Percentiles rank a stretch among this genome's conserved stretches.
Conservation (phyloP, 169 alveolate genomes). For the Plasmodium adleri region DNA sequence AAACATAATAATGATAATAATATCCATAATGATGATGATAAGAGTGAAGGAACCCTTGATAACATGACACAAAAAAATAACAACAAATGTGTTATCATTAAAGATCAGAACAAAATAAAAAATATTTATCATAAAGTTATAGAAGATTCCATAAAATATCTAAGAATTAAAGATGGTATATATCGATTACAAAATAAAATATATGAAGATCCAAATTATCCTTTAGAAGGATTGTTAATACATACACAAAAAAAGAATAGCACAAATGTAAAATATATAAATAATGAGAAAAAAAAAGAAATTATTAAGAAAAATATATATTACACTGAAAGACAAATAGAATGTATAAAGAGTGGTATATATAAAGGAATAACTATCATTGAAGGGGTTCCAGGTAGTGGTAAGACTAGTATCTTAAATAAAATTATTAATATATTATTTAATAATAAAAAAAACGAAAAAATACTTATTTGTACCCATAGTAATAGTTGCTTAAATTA, state of each 20-base stretch:
- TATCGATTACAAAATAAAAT: slow-evolving; percentile 68
- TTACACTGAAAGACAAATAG: slow-evolving; percentile 89
- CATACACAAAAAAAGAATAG: slow-evolving; percentile 67
- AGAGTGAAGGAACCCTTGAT: not conserved
- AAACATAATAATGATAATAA: no score
- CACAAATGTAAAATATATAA: slow-evolving; percentile 42
- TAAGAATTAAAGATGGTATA: slow-evolving; percentile 58
- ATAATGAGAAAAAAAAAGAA: slow-evolving; percentile 29
- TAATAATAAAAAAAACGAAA: slow-evolving; percentile 90
- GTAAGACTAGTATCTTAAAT: slow-evolving; percentile 93
- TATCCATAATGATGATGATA: not conserved
- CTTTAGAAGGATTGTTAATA: slow-evolving; percentile 67
- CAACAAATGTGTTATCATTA: slow-evolving; percentile 2
- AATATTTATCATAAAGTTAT: slow-evolving; percentile 12
- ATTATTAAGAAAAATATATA: slow-evolving; percentile 76
- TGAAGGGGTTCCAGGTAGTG: slow-evolving; percentile 96
- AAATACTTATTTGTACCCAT: slow-evolving; percentile 91
- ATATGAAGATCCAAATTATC: slow-evolving; percentile 61
- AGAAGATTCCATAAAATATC: slow-evolving; percentile 10
- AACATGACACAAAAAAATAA: not conserved
- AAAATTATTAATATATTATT: slow-evolving; percentile 92
- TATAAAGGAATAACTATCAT: slow-evolving; percentile 92
- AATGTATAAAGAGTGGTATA: slow-evolving; percentile 92
- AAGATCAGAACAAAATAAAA: slow-evolving; percentile 11
- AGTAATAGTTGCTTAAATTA: slow-evolving; percentile 94